Evolutionary conservation across 2,329 filamentous ascomycete species (phyloP).

Genomic region (Gnomoniopsis smithogilvyi): DNA sequence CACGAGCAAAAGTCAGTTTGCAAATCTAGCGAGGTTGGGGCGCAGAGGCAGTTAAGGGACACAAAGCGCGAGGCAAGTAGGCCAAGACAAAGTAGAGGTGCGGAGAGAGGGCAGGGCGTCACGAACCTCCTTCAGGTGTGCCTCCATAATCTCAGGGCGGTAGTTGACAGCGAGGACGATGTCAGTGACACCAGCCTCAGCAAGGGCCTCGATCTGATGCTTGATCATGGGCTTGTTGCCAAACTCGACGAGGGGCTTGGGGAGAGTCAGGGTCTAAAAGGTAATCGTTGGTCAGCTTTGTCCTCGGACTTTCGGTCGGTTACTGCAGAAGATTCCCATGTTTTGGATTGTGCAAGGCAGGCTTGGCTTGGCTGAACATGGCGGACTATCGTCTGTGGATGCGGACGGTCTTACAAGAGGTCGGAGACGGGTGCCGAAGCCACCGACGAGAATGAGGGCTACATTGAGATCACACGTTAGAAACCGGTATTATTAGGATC

Average conservation of each 20-base stretch:
- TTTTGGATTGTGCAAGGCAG: background rate
- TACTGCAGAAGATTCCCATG: background rate
- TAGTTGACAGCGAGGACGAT: conserved; percentile 99
- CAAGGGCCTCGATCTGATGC: conserved; percentile 94
- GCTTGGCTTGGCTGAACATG: too few relatives aligned
- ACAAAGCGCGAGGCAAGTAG: background rate
- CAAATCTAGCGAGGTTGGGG: background rate
- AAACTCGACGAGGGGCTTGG: conserved; percentile 97
- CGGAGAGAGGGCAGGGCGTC: conserved; percentile 6
- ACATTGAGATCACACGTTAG: conserved; percentile 23
- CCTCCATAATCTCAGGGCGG: conserved; percentile 95
- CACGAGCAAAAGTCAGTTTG: background rate
- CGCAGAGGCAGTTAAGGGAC: background rate
- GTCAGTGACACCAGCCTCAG: conserved; percentile 90
- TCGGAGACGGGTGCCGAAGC: conserved; percentile 95
- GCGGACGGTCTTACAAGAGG: conserved; percentile 70
- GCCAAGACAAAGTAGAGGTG: background rate
- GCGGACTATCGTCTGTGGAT: background rate
- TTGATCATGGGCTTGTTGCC: conserved; percentile 99
- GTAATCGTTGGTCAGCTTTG: conserved; percentile 19
- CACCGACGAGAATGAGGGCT: conserved; percentile 99
- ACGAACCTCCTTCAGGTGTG: conserved; percentile 80
- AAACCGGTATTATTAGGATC: background rate
- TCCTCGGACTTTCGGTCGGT: background rate
- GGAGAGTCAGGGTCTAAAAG: conserved; percentile 84